These are phyloP conservation scores for Scutellaria barbata DNA, from an alignment of 257 asterid genomes.

Conservation along the genomic window DNA sequence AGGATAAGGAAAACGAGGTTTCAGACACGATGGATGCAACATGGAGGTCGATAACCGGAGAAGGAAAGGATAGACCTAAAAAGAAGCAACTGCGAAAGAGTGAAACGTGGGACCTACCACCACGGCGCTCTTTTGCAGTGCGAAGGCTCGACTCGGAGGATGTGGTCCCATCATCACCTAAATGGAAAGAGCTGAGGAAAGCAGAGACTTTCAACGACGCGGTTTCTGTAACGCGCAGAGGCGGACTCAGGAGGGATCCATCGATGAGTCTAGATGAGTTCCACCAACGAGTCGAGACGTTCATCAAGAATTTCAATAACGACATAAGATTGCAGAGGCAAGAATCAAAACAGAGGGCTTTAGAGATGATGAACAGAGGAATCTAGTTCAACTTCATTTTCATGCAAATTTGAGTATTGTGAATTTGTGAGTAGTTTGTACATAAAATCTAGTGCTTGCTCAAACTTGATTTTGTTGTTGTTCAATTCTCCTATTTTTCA, in stretches of 20 bases:
- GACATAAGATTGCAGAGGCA: conserved; percentile 62
- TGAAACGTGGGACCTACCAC: conserved; percentile 49
- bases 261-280: conserved; percentile 55
- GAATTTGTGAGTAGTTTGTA: too few species aligned
- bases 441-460: too few species aligned
- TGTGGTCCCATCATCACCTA: conserved; percentile 37
- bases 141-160: conserved; percentile 45
- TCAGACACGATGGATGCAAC: conserved; percentile 65
- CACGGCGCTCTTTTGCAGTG: neutral
- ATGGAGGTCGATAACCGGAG: conserved; percentile 59
- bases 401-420: too few species aligned
- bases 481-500: too few species aligned
- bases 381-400: too few species aligned
- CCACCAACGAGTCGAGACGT: conserved; percentile 56
- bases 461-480: too few species aligned
- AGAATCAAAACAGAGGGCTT: conserved; percentile 59
- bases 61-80: conserved; percentile 34
- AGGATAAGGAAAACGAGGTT: conserved; percentile 15
- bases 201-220: conserved; percentile 72
- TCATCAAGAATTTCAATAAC: conserved; percentile 55
- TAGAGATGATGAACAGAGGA: conserved; percentile 39
- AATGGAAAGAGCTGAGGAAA: conserved; percentile 60
- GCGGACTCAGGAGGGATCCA: conserved; percentile 62
- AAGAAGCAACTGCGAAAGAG: conserved; percentile 48
- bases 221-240: conserved; percentile 51